Conservation (phyloP, 1,139 yeast species). For the Pichia sp. region DNA sequence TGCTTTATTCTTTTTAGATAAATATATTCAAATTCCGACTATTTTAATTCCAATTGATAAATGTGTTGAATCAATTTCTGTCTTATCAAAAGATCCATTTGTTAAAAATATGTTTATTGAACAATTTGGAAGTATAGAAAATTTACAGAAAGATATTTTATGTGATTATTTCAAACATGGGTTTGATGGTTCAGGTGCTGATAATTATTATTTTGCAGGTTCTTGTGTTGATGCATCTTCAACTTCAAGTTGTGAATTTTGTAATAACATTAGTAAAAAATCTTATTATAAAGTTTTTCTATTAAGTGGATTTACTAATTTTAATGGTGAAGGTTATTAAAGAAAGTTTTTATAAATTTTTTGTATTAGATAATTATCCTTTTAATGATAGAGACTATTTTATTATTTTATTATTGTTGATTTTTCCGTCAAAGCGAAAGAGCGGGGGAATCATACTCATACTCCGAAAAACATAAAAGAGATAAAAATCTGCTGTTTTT, state of each 20-base stretch:
- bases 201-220: constrained; percentile 72
- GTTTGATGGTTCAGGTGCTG: constrained; percentile 75
- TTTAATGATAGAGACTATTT: not conserved
- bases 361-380: not conserved
- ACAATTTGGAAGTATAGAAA: constrained; percentile 51
- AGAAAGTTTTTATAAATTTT: not conserved
- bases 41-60: constrained; percentile 63
- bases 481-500: no score
- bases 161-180: constrained; percentile 70
- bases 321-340: constrained; percentile 60
- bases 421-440: constrained; percentile 5
- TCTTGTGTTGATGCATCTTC: constrained; percentile 74
- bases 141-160: constrained; percentile 46
- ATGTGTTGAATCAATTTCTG: constrained; percentile 48
- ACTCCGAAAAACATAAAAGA: no score
- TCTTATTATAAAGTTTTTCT: constrained; percentile 57
- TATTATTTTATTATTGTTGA: not conserved
- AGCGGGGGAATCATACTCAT: constrained; percentile 1
- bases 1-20: constrained; percentile 67
- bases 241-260: constrained; percentile 77
- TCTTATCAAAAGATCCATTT: constrained; percentile 41
- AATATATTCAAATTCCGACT: constrained; percentile 68
- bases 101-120: constrained; percentile 43
- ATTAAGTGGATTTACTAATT: constrained; percentile 68
- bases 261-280: constrained; percentile 59